Evolutionary conservation across 352 stramenopile genomes (phyloP).

Genomic region (Halophytophthora batemanensis): DNA sequence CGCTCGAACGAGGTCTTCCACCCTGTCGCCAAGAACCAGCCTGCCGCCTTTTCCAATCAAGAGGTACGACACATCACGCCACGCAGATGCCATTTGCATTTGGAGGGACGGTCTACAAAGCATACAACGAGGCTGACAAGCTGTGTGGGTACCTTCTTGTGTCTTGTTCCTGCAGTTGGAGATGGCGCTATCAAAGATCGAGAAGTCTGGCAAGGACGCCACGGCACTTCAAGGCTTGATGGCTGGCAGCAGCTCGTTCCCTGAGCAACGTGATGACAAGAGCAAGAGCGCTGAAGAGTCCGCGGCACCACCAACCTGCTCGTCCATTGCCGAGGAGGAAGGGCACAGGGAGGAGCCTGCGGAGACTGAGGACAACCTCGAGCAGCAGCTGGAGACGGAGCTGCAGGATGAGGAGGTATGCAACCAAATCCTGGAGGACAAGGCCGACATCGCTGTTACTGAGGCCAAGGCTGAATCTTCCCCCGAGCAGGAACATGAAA

Average conservation of each 20-base stretch:
- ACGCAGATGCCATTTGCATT: background rate
- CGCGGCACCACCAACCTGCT: background rate
- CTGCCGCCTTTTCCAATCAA: constrained; percentile 56
- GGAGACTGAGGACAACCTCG: constrained; percentile 5
- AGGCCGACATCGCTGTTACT: constrained; percentile 20
- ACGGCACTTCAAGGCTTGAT: constrained; percentile 45
- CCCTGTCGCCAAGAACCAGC: constrained; percentile 33
- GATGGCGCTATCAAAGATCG: constrained; percentile 68
- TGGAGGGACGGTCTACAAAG: background rate
- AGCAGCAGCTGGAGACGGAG: constrained; percentile 7
- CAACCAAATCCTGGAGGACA: constrained; percentile 23
- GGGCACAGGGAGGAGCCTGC: constrained; percentile 15
- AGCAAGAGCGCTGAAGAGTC: constrained; percentile 13
- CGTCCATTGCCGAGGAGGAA: constrained; percentile 9
- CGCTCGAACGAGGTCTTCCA: constrained; percentile 45
- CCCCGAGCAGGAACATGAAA: constrained; percentile 17
- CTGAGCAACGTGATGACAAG: constrained; percentile 6
- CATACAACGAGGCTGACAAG: background rate
- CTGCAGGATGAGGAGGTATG: constrained; percentile 22
- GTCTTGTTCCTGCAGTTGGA: constrained; percentile 34
- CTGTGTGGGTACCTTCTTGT: no score
- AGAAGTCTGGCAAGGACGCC: constrained; percentile 49
- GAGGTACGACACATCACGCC: constrained; percentile 31
- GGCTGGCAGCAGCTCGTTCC: constrained; percentile 4
- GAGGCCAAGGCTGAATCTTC: constrained; percentile 24